Conservation (phyloP, 2,329 filamentous ascomycete species). For the Juglanconis juglandina region DNA sequence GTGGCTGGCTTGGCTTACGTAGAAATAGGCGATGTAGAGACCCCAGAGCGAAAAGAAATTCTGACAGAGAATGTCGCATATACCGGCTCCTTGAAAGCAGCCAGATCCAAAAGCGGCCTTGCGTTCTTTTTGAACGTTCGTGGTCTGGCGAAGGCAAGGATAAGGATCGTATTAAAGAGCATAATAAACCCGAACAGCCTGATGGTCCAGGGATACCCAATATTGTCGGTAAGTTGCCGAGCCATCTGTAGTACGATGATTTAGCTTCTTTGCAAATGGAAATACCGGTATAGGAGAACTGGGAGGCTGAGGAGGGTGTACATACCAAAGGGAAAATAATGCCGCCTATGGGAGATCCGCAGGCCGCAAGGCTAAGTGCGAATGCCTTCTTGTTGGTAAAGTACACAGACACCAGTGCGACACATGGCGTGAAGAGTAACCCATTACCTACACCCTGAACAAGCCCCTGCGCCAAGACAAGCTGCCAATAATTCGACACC, state of each 20-base stretch:
- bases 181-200: constrained; percentile 60
- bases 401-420: constrained; percentile 65
- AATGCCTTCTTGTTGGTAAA: constrained; percentile 55
- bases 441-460: constrained; percentile 56
- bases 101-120: constrained; percentile 52
- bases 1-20: constrained; percentile 48
- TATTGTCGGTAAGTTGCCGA: constrained; percentile 13
- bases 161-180: constrained; percentile 41
- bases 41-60: constrained; percentile 46
- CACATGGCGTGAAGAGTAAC: constrained; percentile 59
- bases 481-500: constrained; percentile 49
- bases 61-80: constrained; percentile 51
- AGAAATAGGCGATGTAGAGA: constrained; percentile 58
- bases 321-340: constrained; percentile 58
- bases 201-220: constrained; percentile 58
- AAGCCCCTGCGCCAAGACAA: constrained; percentile 54
- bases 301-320: too few relatives aligned
- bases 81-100: constrained; percentile 52
- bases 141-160: constrained; percentile 39
- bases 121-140: constrained; percentile 44
- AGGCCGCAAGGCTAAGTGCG: constrained; percentile 59
- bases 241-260: neutral
- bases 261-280: neutral
- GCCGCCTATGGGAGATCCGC: constrained; percentile 57
- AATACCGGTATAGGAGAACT: constrained; percentile 43